Conservation (phyloP, 129 eudicot species). For the Oenanthe sinensis region DNA sequence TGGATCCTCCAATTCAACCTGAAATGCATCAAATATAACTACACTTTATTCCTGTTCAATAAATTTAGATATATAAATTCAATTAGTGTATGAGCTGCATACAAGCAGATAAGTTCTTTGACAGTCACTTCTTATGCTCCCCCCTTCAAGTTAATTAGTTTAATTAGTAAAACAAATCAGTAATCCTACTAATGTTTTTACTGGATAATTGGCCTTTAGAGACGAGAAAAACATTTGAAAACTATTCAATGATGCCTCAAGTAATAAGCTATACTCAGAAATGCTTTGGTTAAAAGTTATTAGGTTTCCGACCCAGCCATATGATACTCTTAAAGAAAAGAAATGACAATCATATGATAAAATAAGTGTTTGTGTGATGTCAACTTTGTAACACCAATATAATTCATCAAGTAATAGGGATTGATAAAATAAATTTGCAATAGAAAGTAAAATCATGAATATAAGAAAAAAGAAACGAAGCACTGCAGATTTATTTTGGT, state of each 20-base stretch:
- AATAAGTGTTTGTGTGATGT: background rate
- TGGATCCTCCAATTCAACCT: constrained; percentile 76
- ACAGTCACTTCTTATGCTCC: background rate
- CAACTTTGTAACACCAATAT: background rate
- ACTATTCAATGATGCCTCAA: background rate
- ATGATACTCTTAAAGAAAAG: background rate
- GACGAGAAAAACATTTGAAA: background rate
- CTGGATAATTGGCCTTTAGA: background rate
- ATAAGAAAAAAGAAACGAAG: background rate
- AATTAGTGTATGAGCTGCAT: background rate
- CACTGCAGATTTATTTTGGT: background rate
- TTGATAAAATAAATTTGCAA: background rate
- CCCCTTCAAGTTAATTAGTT: background rate
- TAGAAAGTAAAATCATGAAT: background rate
- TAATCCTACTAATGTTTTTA: background rate
- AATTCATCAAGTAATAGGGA: background rate
- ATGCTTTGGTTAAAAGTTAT: background rate
- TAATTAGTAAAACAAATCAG: background rate
- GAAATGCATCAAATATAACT: constrained; percentile 7
- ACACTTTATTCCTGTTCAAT: background rate
- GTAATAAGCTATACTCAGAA: background rate
- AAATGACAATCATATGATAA: background rate
- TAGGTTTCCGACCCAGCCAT: background rate
- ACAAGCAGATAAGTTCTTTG: background rate
- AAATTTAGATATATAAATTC: background rate